phyloP scores from a whole-genome alignment of 192 early-diverging fungal species.

The Funneliformis mosseae region DNA sequence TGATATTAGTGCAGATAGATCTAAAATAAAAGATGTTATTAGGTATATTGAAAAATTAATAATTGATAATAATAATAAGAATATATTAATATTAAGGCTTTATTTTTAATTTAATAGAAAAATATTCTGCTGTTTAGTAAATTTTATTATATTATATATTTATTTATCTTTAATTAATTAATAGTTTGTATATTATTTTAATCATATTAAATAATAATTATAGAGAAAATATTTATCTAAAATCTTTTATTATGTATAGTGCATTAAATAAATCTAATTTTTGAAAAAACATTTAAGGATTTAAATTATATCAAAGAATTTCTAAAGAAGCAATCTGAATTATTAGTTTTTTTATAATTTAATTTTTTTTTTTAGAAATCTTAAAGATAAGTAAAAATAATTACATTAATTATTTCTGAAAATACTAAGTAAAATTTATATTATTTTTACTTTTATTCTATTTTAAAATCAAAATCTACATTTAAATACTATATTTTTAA shows the following conservation, averaged over 20 bases:
- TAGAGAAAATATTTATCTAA: slow-evolving; percentile 11
- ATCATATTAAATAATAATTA: slow-evolving; percentile 13
- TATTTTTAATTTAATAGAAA: slow-evolving; percentile 10
- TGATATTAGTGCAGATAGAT: no score
- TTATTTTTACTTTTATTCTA: no score
- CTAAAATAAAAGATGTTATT: no score
- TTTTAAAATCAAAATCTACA: no score
- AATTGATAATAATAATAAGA: neutral
- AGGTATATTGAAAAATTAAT: neutral
- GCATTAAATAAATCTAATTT: slow-evolving; percentile 19
- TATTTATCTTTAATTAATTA: no score
- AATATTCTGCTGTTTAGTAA: slow-evolving; percentile 20
- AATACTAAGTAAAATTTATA: no score
- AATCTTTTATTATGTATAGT: slow-evolving; percentile 2
- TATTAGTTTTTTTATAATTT: no score
- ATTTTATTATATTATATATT: neutral
- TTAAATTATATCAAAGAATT: slow-evolving; percentile 12
- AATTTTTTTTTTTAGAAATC: no score
- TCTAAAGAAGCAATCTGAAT: slow-evolving; percentile 8
- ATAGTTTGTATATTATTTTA: neutral
- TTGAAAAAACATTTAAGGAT: slow-evolving; percentile 12
- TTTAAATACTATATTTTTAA: neutral
- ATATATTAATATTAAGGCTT: slow-evolving; percentile 13
- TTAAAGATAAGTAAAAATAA: no score
- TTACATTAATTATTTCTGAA: no score